Evolutionary conservation across 2,329 filamentous ascomycete genomes (phyloP).

Genomic region (Trichoderma breve): DNA sequence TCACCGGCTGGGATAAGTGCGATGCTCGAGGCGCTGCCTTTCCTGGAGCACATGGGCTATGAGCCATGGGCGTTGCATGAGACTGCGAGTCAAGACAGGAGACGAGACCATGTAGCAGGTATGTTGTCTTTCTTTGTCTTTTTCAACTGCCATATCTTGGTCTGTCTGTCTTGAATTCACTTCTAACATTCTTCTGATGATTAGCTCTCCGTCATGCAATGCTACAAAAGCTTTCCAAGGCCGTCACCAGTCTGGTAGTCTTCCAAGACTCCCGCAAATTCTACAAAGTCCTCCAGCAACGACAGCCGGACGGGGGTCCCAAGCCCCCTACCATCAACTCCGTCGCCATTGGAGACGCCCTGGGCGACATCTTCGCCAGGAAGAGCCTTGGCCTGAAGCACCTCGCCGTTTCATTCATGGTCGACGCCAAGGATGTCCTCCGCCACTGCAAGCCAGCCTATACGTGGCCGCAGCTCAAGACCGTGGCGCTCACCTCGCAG

Average conservation of each 20-base stretch:
- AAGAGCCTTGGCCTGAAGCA: conserved; percentile 29
- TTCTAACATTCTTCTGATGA: conserved; percentile 20
- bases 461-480: conserved; percentile 30
- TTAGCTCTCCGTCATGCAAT: conserved; percentile 16
- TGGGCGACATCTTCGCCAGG: neutral
- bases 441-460: neutral
- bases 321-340: neutral
- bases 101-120: neutral
- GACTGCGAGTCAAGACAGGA: neutral
- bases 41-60: conserved; percentile 31
- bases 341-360: conserved; percentile 9
- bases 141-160: neutral
- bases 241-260: conserved; percentile 27
- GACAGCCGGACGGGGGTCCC: neutral
- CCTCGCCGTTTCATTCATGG: conserved; percentile 31
- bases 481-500: conserved; percentile 34
- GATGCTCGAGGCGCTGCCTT: conserved; percentile 27
- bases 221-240: conserved; percentile 25
- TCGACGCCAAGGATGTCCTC: conserved; percentile 31
- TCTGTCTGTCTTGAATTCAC: neutral
- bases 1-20: conserved; percentile 6
- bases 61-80: conserved; percentile 35
- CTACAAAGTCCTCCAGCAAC: conserved; percentile 14
- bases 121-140: neutral
- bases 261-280: conserved; percentile 31